Conservation (phyloP, 441 rosid species). For the Lepidium campestre region DNA sequence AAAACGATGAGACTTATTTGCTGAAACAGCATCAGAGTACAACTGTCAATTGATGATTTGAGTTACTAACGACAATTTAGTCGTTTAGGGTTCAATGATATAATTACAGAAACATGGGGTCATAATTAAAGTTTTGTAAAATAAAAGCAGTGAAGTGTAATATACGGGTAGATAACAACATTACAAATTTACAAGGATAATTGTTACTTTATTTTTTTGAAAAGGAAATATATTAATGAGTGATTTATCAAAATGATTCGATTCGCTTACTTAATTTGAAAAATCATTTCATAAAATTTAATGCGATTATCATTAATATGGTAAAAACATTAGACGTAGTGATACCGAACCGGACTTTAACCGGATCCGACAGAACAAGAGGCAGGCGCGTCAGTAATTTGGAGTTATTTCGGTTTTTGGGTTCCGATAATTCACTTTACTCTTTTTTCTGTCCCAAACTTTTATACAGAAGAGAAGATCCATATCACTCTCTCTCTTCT, state of each 20-base stretch:
- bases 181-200: too few relatives aligned
- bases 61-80: background rate
- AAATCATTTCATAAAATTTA: background rate
- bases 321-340: background rate
- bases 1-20: constrained; percentile 40
- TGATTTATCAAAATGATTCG: background rate
- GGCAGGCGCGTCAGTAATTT: constrained; percentile 22
- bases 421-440: constrained; percentile 20
- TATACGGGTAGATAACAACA: background rate
- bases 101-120: background rate
- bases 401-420: constrained; percentile 15
- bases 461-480: constrained; percentile 10
- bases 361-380: constrained; percentile 25
- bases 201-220: too few relatives aligned
- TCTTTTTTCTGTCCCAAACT: constrained; percentile 18
- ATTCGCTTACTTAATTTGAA: background rate
- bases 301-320: background rate
- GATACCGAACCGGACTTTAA: constrained; percentile 17
- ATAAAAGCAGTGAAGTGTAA: background rate
- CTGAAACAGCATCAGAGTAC: constrained; percentile 30
- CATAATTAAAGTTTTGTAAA: background rate
- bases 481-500: background rate
- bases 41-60: background rate
- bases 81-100: background rate
- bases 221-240: constrained; percentile 5